Percentiles rank a stretch among this genome's conserved stretches.
phyloP scores from a whole-genome alignment of 176 grass and related monocot genomes.

The Dendrocalamus sinicus region DNA sequence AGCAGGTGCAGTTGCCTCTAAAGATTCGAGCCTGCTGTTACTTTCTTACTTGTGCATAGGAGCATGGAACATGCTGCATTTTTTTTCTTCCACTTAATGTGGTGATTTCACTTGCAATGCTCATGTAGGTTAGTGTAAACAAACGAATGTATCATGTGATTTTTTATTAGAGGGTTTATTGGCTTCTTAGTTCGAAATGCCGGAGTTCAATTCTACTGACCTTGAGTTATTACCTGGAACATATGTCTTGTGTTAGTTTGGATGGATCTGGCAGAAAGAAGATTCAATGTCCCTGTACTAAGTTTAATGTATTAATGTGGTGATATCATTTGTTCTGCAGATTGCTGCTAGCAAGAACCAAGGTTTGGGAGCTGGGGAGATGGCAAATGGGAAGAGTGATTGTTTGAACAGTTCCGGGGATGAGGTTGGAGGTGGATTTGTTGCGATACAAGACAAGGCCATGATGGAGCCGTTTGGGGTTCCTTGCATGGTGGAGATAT shows the following conservation, averaged over 20 bases:
- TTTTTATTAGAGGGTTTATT: constrained; percentile 16
- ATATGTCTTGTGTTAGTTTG: constrained; percentile 33
- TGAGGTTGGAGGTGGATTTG: constrained; percentile 47
- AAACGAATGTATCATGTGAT: constrained; percentile 6
- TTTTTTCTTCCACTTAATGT: neutral
- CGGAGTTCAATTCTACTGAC: constrained; percentile 1
- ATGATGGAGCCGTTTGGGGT: constrained; percentile 76
- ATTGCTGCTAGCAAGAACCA: constrained; percentile 55
- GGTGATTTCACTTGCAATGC: constrained; percentile 15
- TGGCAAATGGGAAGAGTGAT: constrained; percentile 65
- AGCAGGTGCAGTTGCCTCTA: constrained; percentile 39
- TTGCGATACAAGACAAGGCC: constrained; percentile 42
- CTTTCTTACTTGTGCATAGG: neutral
- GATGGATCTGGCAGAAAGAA: constrained; percentile 27
- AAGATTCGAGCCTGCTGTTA: neutral
- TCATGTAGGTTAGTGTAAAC: constrained; percentile 27
- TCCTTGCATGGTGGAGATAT: constrained; percentile 95
- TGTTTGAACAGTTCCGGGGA: constrained; percentile 52
- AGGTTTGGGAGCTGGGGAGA: constrained; percentile 50
- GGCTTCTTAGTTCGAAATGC: neutral
- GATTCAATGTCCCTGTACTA: neutral
- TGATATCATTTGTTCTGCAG: constrained; percentile 53
- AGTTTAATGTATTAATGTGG: constrained; percentile 31
- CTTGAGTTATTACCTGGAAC: neutral
- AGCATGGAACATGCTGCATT: neutral